These are phyloP conservation scores for Metarhizium humberi DNA, from an alignment of 2,329 filamentous ascomycete species.

Conservation along the genomic window DNA sequence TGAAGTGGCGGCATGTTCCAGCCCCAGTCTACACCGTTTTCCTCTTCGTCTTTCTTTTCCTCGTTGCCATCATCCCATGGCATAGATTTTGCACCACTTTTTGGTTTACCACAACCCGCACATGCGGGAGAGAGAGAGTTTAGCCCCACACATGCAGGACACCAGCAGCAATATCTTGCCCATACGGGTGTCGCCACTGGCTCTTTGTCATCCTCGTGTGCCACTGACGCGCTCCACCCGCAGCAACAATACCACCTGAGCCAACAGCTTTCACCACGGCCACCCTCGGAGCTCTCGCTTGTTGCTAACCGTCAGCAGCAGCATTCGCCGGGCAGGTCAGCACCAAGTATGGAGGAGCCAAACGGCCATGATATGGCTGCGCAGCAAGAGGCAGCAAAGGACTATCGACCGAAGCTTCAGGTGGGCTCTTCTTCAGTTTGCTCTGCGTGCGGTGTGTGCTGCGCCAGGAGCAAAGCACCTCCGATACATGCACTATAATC, in stretches of 20 bases:
- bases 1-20: conserved; percentile 39
- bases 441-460: not conserved
- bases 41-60: conserved; percentile 31
- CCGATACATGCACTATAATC: not conserved
- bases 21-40: conserved; percentile 40
- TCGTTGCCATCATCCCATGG: conserved; percentile 24
- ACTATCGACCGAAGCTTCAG: conserved; percentile 48
- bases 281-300: conserved; percentile 3
- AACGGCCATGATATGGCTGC: conserved; percentile 38
- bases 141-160: conserved; percentile 5
- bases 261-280: conserved; percentile 3
- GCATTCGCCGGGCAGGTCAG: conserved; percentile 9
- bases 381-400: conserved; percentile 50
- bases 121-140: conserved; percentile 5
- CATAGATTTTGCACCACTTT: conserved; percentile 17
- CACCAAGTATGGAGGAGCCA: conserved; percentile 24
- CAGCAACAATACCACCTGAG: conserved; percentile 5
- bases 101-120: conserved; percentile 10
- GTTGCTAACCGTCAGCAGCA: conserved; percentile 8
- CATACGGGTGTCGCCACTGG: conserved; percentile 3
- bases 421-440: conserved; percentile 26
- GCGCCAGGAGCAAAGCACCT: not conserved
- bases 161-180: conserved; percentile 7
- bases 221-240: conserved; percentile 6
- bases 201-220: conserved; percentile 6